These are phyloP conservation scores for Adiantum capillusveneris DNA, from an alignment of 75 land plant species.

Conservation along the genomic window DNA sequence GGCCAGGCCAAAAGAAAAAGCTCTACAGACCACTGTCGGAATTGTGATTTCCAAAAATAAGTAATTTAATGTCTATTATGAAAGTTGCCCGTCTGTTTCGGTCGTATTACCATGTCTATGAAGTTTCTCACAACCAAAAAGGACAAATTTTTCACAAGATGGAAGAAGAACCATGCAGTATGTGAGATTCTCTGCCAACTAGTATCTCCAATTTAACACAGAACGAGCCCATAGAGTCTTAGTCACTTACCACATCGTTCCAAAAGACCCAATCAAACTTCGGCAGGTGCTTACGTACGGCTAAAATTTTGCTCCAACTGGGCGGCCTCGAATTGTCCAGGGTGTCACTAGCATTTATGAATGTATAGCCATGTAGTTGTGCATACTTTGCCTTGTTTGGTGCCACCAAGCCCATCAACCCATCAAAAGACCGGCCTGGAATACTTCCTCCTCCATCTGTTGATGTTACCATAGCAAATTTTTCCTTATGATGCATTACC, in stretches of 20 bases:
- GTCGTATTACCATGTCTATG: too few species aligned
- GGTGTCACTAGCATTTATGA: constrained; percentile 37
- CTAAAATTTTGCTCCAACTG: constrained; percentile 71
- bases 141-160: too few species aligned
- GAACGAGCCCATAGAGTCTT: too few species aligned
- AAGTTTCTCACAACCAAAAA: too few species aligned
- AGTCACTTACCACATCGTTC: constrained; percentile 68
- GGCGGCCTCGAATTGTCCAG: constrained; percentile 47
- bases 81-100: too few species aligned
- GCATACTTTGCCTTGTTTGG: constrained; percentile 50
- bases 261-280: constrained; percentile 61
- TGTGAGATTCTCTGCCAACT: too few species aligned
- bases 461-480: constrained; percentile 58
- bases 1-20: too few species aligned
- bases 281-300: constrained; percentile 28
- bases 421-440: constrained; percentile 42
- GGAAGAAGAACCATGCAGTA: too few species aligned
- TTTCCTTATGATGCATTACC: not conserved
- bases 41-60: too few species aligned
- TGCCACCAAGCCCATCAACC: constrained; percentile 43
- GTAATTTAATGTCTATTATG: too few species aligned
- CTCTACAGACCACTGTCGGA: too few species aligned
- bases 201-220: too few species aligned
- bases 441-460: constrained; percentile 32
- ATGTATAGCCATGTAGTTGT: constrained; percentile 42